Conservation (phyloP, 225 moss, liverwort and hornwort species). For the Pseudisothecium myosuroides region DNA sequence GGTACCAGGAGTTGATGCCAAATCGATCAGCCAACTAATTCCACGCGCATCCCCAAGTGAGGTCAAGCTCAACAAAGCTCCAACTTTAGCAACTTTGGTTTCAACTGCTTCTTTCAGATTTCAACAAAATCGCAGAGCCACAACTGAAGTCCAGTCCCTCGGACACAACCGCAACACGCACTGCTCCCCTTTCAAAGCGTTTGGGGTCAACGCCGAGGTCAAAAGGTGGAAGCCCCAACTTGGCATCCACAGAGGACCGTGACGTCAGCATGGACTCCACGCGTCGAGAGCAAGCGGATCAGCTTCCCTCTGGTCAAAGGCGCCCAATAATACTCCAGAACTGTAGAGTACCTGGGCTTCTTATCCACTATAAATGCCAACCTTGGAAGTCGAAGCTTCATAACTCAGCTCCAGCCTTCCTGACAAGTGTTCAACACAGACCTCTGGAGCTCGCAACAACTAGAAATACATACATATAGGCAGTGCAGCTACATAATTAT, state of each 20-base stretch:
- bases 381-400: too few species aligned
- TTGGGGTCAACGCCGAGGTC: background rate
- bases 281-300: background rate
- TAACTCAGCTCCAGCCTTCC: background rate
- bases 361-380: background rate
- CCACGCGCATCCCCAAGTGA: background rate
- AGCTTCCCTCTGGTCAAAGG: background rate
- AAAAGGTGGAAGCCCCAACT: background rate
- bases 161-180: background rate
- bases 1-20: background rate
- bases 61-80: background rate
- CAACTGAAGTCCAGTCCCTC: too few species aligned
- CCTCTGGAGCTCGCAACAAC: too few species aligned
- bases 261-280: background rate
- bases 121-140: background rate
- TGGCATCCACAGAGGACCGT: background rate
- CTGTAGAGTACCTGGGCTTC: background rate
- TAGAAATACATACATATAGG: accelerated
- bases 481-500: background rate
- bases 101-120: background rate
- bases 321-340: background rate
- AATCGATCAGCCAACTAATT: too few species aligned
- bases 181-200: background rate
- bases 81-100: background rate
- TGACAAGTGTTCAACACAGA: background rate